phyloP scores from a whole-genome alignment of 768 basidiomycete species.

The Calocybe cyanea region DNA sequence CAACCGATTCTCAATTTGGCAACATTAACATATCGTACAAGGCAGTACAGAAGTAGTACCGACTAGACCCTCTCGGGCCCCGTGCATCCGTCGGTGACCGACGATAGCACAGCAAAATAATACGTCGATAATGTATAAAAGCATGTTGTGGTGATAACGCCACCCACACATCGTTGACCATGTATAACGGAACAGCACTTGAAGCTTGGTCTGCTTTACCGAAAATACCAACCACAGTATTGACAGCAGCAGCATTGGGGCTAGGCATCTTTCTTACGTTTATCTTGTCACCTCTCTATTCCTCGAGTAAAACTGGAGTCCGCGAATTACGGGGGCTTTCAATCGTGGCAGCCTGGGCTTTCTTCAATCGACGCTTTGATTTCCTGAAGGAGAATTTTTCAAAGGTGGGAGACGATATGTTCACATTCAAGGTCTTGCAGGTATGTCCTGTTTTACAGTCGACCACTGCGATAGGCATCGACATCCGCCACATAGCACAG shows the following conservation, averaged over 20 bases:
- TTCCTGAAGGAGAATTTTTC: conserved; percentile 24
- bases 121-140: too few species aligned
- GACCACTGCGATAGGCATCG: too few species aligned
- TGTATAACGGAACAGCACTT: too few species aligned
- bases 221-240: neutral
- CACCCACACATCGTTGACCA: too few species aligned
- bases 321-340: conserved; percentile 22
- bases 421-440: conserved; percentile 27
- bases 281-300: conserved; percentile 2
- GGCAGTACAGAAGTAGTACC: too few species aligned
- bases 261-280: neutral
- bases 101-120: too few species aligned
- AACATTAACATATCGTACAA: too few species aligned
- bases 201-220: conserved; percentile 1
- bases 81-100: too few species aligned
- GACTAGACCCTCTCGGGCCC: too few species aligned
- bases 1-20: too few species aligned
- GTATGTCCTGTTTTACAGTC: conserved; percentile 12
- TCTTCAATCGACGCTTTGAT: conserved; percentile 26
- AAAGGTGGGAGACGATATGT: conserved; percentile 19
- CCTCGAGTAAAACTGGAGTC: conserved; percentile 1
- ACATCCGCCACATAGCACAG: conserved; percentile 6
- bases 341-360: conserved; percentile 26
- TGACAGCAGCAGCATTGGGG: neutral
- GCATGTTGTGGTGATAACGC: too few species aligned